Conservation (phyloP, 208 protist species). For the Phytomonas francai region DNA sequence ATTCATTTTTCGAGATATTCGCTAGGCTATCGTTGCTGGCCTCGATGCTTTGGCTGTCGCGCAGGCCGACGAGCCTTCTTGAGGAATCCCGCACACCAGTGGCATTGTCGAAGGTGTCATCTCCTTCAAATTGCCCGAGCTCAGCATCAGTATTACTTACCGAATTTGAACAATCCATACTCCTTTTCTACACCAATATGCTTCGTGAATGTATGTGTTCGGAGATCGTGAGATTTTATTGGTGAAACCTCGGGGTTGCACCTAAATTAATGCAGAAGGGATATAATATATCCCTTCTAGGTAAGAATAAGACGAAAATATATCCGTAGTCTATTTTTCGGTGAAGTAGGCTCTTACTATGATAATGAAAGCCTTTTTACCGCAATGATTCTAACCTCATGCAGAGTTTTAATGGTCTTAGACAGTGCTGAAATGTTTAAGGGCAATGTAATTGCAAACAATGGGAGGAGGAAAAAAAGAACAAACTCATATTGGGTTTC, state of each 20-base stretch:
- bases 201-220: too few relatives aligned
- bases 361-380: neutral
- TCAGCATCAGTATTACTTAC: neutral
- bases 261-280: neutral
- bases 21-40: neutral
- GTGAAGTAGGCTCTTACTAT: neutral
- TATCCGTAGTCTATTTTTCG: neutral
- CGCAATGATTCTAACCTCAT: neutral
- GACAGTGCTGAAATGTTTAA: conserved; percentile 1
- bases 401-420: conserved; percentile 2
- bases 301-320: neutral
- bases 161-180: neutral
- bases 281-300: neutral
- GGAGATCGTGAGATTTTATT: neutral
- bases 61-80: neutral
- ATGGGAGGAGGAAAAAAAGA: conserved; percentile 1
- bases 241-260: neutral
- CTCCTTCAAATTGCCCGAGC: neutral
- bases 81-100: neutral
- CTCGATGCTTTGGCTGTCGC: neutral
- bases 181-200: too few relatives aligned
- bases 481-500: conserved; percentile 3
- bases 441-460: neutral
- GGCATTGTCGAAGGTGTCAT: neutral
- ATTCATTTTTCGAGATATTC: neutral